A percentile compares a stretch with the other conserved stretches of the same genome.
phyloP scores from a whole-genome alignment of 2,329 filamentous ascomycete species.

The Sclerotinia spermophila region DNA sequence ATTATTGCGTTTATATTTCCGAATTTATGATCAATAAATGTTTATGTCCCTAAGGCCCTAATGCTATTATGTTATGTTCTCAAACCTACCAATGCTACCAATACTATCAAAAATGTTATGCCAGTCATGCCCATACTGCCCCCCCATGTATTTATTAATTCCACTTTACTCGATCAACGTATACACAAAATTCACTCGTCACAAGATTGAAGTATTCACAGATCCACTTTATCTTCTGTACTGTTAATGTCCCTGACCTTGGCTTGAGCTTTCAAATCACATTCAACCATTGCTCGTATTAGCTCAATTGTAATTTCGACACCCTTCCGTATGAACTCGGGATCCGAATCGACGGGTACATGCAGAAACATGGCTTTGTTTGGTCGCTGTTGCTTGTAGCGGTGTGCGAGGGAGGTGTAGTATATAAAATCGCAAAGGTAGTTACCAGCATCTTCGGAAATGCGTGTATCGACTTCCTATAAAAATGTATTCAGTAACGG shows the following conservation, averaged over 20 bases:
- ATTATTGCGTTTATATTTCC: background rate
- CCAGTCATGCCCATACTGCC: background rate
- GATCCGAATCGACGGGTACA: slow-evolving; percentile 59
- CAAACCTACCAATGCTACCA: background rate
- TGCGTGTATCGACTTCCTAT: slow-evolving; percentile 43
- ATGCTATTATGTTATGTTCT: no score
- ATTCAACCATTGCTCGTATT: slow-evolving; percentile 54
- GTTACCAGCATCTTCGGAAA: slow-evolving; percentile 67
- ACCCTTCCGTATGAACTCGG: slow-evolving; percentile 47
- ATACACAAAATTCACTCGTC: background rate
- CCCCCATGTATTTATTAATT: background rate
- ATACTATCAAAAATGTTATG: background rate
- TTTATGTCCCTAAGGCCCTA: no score
- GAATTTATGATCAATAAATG: background rate
- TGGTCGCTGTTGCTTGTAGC: slow-evolving; percentile 46
- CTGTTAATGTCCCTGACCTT: background rate
- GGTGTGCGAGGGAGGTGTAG: slow-evolving; percentile 62
- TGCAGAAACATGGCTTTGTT: slow-evolving; percentile 66
- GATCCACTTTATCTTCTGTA: background rate
- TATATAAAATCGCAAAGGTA: slow-evolving; percentile 80
- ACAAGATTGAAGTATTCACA: background rate
- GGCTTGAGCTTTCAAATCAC: slow-evolving; percentile 17
- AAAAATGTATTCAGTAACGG: background rate
- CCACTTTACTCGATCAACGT: background rate
- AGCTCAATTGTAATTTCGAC: slow-evolving; percentile 52